A percentile compares a stretch with the other conserved stretches of the same genome.
These are phyloP conservation scores for Fraxinus paxiana DNA, from an alignment of 305 asterid species.

Conservation along the genomic window DNA sequence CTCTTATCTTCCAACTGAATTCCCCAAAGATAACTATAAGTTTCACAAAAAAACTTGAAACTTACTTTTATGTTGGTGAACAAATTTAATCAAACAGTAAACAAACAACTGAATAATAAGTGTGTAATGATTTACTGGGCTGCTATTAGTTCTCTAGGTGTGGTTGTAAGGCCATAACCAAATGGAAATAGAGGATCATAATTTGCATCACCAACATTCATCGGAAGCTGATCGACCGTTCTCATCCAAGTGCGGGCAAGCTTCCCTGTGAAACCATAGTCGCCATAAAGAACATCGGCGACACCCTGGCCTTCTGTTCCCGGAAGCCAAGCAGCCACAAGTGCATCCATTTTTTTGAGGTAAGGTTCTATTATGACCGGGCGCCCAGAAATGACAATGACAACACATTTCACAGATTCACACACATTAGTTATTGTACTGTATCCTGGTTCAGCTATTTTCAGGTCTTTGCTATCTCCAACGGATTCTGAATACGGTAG, in stretches of 20 bases:
- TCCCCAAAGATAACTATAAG: not conserved
- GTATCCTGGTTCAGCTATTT: constrained; percentile 40
- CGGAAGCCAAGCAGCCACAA: constrained; percentile 50
- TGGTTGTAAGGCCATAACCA: not conserved
- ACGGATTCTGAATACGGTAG: constrained; percentile 34
- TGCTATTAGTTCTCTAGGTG: not conserved
- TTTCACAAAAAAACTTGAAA: not conserved
- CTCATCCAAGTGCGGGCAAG: not conserved
- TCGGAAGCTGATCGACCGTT: not conserved
- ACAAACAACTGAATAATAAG: not conserved
- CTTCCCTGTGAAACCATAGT: constrained; percentile 40
- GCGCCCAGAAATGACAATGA: constrained; percentile 36
- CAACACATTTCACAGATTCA: constrained; percentile 30
- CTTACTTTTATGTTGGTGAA: not conserved
- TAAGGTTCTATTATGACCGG: constrained; percentile 43
- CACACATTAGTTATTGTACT: constrained; percentile 34
- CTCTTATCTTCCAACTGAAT: not conserved
- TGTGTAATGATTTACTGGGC: not conserved
- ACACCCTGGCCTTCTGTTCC: constrained; percentile 52
- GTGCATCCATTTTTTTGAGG: constrained; percentile 27
- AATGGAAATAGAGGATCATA: not conserved
- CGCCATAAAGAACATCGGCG: constrained; percentile 43
- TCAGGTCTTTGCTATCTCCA: constrained; percentile 37
- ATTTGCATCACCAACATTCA: not conserved
- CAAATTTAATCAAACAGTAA: not conserved